These are phyloP conservation scores for Marchantia polymorpha DNA, from an alignment of 225 moss, liverwort and hornwort genomes.

Conservation along the genomic window DNA sequence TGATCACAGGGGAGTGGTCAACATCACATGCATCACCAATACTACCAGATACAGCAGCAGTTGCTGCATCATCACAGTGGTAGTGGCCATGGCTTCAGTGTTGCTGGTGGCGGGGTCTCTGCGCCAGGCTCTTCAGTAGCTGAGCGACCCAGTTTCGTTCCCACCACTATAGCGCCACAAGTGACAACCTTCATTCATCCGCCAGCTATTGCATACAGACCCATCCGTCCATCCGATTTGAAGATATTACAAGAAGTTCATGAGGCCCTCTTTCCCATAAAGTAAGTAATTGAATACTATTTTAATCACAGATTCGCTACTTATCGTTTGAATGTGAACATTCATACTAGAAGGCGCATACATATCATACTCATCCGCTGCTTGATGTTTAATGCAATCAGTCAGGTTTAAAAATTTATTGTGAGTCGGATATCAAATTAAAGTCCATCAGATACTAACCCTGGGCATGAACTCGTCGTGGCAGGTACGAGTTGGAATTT, in stretches of 20 bases:
- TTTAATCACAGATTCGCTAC: too few relatives aligned
- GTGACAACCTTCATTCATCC: constrained; percentile 52
- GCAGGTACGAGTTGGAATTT: constrained; percentile 85
- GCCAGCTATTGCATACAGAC: constrained; percentile 71
- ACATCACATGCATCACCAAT: constrained; percentile 55
- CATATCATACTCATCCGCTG: background rate
- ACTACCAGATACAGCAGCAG: constrained; percentile 53
- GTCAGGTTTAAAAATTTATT: too few relatives aligned
- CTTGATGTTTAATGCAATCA: background rate
- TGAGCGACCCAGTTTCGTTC: constrained; percentile 36
- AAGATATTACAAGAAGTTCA: constrained; percentile 72
- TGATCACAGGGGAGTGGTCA: constrained; percentile 47
- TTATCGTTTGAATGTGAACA: background rate
- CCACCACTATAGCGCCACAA: constrained; percentile 49
- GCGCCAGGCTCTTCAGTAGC: constrained; percentile 38
- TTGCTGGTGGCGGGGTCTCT: constrained; percentile 35
- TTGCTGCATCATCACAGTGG: constrained; percentile 52
- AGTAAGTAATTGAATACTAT: constrained; percentile 40
- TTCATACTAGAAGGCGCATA: background rate
- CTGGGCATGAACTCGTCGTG: background rate
- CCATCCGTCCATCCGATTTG: constrained; percentile 77
- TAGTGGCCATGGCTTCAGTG: constrained; percentile 39
- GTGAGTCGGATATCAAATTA: background rate
- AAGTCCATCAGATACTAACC: background rate
- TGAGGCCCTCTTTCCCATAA: constrained; percentile 84